Conservation (phyloP, 2,329 filamentous ascomycete genomes). For the Chaetomium sp. region DNA sequence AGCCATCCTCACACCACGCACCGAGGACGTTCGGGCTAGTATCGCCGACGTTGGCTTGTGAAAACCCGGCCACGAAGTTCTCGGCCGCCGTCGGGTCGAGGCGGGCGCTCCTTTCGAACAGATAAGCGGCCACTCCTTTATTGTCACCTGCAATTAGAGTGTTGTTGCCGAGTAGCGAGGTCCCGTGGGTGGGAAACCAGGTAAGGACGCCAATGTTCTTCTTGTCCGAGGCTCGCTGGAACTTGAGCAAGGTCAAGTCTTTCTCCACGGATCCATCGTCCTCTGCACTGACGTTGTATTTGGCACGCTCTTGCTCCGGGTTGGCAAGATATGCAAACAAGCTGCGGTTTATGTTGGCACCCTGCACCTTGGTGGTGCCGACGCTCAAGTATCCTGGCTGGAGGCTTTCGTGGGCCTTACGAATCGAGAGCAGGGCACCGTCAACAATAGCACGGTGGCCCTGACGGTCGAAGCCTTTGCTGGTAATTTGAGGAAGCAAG, state of each 20-base stretch:
- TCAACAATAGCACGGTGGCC: constrained; percentile 89
- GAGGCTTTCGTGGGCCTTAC: constrained; percentile 74
- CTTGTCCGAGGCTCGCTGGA: constrained; percentile 71
- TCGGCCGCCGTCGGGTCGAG: constrained; percentile 58
- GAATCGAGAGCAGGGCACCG: constrained; percentile 79
- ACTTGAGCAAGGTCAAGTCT: constrained; percentile 75
- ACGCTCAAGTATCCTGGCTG: constrained; percentile 67
- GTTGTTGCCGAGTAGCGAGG: constrained; percentile 88
- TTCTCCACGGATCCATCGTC: constrained; percentile 65
- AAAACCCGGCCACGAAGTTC: constrained; percentile 86
- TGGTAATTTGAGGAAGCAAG: constrained; percentile 86
- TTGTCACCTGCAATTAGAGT: constrained; percentile 93
- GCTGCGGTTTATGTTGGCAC: constrained; percentile 88
- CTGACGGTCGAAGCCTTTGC: constrained; percentile 80
- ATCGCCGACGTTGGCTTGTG: constrained; percentile 88
- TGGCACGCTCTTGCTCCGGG: constrained; percentile 70
- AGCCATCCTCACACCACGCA: constrained; percentile 86
- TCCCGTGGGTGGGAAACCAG: constrained; percentile 92
- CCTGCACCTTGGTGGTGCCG: constrained; percentile 67
- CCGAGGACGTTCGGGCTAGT: constrained; percentile 86
- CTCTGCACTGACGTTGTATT: constrained; percentile 60
- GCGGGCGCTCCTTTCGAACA: constrained; percentile 73
- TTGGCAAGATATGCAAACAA: constrained; percentile 87
- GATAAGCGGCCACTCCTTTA: constrained; percentile 86
- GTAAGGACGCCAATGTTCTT: constrained; percentile 81